Percentiles rank a stretch among this genome's conserved stretches.
Conservation (phyloP, 2,329 filamentous ascomycete genomes). For the Penicillium paneum region DNA sequence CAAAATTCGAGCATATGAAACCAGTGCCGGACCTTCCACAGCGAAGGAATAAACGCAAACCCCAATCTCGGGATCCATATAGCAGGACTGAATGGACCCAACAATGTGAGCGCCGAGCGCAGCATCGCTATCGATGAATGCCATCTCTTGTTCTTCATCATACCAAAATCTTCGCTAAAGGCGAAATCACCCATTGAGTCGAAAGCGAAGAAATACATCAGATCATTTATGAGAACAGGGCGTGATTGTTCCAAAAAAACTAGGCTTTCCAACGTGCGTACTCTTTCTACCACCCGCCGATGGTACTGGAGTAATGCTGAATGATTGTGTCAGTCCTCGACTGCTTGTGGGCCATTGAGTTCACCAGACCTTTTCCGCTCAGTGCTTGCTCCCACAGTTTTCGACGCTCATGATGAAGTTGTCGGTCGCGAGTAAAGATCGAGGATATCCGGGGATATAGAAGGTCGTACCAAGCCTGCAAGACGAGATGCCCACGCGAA, state of each 20-base stretch:
- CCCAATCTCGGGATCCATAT: slow-evolving; percentile 26
- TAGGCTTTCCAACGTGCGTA: neutral
- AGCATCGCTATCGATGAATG: slow-evolving; percentile 16
- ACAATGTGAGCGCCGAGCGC: slow-evolving; percentile 12
- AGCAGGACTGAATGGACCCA: slow-evolving; percentile 18
- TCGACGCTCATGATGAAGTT: slow-evolving; percentile 5
- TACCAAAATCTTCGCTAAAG: slow-evolving; percentile 39
- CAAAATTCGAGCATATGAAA: slow-evolving; percentile 14
- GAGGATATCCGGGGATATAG: slow-evolving; percentile 9
- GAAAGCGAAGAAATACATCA: slow-evolving; percentile 34
- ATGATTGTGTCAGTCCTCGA: neutral
- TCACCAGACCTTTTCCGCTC: neutral
- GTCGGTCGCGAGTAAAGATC: slow-evolving; percentile 8
- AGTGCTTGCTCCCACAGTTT: slow-evolving; percentile 10
- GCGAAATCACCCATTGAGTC: slow-evolving; percentile 46
- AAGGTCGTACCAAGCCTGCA: slow-evolving; percentile 6
- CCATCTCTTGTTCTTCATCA: slow-evolving; percentile 25
- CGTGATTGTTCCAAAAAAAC: neutral
- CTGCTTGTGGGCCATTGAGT: rapidly evolving
- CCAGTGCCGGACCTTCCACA: slow-evolving; percentile 10
- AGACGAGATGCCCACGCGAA: slow-evolving; percentile 4
- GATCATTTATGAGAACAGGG: slow-evolving; percentile 5
- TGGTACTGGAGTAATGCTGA: neutral
- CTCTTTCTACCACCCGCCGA: neutral
- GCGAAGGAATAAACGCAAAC: slow-evolving; percentile 3